These are phyloP conservation scores for Neofusicoccum parvum DNA, from an alignment of 2,329 filamentous ascomycete species.

Conservation along the genomic window DNA sequence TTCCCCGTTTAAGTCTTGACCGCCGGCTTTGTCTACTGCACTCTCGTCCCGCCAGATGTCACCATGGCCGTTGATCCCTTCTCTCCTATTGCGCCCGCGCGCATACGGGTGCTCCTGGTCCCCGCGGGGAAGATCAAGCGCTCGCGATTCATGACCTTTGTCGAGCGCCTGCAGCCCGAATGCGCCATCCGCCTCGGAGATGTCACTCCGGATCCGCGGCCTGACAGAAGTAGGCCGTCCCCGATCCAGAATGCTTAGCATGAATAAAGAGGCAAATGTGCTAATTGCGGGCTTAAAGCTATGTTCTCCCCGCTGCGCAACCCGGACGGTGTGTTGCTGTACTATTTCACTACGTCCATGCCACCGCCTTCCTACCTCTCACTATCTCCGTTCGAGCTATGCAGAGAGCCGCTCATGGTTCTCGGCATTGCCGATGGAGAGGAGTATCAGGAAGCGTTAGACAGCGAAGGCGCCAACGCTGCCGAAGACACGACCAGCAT, in stretches of 20 bases:
- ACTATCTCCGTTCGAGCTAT: slow-evolving; percentile 86
- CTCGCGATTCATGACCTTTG: slow-evolving; percentile 76
- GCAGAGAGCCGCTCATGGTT: slow-evolving; percentile 79
- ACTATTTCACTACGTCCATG: slow-evolving; percentile 79
- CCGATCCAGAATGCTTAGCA: background rate
- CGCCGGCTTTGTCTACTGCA: slow-evolving; percentile 8
- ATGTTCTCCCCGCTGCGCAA: slow-evolving; percentile 93
- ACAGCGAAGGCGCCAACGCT: slow-evolving; percentile 24
- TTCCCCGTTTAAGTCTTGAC: slow-evolving; percentile 20
- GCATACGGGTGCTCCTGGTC: slow-evolving; percentile 83
- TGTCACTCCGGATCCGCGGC: slow-evolving; percentile 79
- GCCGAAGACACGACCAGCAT: slow-evolving; percentile 28
- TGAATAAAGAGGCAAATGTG: slow-evolving; percentile 22
- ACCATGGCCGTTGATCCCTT: slow-evolving; percentile 87
- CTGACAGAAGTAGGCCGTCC: slow-evolving; percentile 74
- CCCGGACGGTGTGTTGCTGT: slow-evolving; percentile 81
- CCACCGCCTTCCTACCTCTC: slow-evolving; percentile 79
- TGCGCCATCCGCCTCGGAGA: slow-evolving; percentile 83
- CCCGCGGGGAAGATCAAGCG: slow-evolving; percentile 85
- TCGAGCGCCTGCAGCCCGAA: slow-evolving; percentile 75
- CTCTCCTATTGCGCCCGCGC: slow-evolving; percentile 87
- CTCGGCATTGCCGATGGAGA: slow-evolving; percentile 82
- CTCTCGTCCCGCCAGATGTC: slow-evolving; percentile 44
- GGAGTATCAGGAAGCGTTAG: slow-evolving; percentile 63
- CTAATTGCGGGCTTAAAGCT: slow-evolving; percentile 55